Conservation (phyloP, 2,329 filamentous ascomycete species). For the Lojkania enalia region DNA sequence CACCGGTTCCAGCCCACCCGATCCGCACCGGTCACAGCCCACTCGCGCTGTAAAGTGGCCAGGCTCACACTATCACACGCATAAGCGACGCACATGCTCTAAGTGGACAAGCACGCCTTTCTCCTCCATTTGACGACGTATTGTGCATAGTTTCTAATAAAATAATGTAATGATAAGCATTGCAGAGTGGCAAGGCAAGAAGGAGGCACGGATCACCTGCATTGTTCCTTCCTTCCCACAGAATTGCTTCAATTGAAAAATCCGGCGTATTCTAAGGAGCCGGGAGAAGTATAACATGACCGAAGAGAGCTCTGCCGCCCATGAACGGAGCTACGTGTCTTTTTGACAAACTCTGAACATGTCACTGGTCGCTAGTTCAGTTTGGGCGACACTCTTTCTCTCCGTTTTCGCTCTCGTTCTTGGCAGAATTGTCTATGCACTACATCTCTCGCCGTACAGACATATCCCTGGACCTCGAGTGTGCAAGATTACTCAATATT, state of each 20-base stretch:
- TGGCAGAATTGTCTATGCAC: background rate
- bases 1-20: background rate
- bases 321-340: background rate
- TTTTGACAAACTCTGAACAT: background rate
- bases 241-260: background rate
- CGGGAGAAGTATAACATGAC: background rate
- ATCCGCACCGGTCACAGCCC: background rate
- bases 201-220: background rate
- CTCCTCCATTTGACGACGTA: background rate
- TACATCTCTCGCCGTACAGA: background rate
- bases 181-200: background rate
- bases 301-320: background rate
- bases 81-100: background rate
- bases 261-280: background rate
- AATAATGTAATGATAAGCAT: background rate
- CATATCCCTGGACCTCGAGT: background rate
- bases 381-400: background rate
- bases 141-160: background rate
- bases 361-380: background rate
- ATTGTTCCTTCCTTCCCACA: background rate
- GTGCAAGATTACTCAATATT: background rate
- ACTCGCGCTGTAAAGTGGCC: background rate
- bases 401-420: background rate
- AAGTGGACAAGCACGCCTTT: background rate
- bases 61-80: background rate